A percentile compares a stretch with the other conserved stretches of the same genome.
Conservation (phyloP, 768 basidiomycete species). For the Phlebiopsis flavidoalba region DNA sequence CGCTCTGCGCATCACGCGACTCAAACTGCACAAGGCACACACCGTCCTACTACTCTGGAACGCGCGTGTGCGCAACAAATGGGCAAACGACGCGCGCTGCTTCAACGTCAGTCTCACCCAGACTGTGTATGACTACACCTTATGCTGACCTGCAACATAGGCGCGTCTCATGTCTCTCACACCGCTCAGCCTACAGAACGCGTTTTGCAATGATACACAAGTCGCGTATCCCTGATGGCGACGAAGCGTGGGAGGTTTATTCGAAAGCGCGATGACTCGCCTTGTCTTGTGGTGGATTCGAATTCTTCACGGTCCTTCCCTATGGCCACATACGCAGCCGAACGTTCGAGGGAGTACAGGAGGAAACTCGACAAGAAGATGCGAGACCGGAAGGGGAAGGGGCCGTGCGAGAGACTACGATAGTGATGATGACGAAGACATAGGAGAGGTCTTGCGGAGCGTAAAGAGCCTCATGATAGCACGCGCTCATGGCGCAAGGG, state of each 20-base stretch:
- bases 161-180: conserved; percentile 85
- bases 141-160: conserved; percentile 32
- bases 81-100: conserved; percentile 72
- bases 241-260: conserved; percentile 80
- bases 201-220: conserved; percentile 81
- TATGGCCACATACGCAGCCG: conserved; percentile 68
- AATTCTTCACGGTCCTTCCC: conserved; percentile 58
- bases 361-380: conserved; percentile 11
- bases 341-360: conserved; percentile 72
- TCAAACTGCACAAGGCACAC: conserved; percentile 90
- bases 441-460: conserved; percentile 63
- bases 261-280: conserved; percentile 72
- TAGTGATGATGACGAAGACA: conserved; percentile 33
- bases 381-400: conserved; percentile 24
- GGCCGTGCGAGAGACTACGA: conserved; percentile 25
- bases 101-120: conserved; percentile 58
- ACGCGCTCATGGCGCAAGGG: conserved; percentile 76
- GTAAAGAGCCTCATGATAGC: conserved; percentile 92
- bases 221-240: conserved; percentile 72
- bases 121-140: background rate
- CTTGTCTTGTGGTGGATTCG: conserved; percentile 85
- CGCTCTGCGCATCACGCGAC: conserved; percentile 67
- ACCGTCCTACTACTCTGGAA: conserved; percentile 76
- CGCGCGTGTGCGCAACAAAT: conserved; percentile 70
- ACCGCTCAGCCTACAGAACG: conserved; percentile 73